These are phyloP conservation scores for Penicillium sp. DNA, from an alignment of 2,329 filamentous ascomycete genomes.

Conservation along the genomic window DNA sequence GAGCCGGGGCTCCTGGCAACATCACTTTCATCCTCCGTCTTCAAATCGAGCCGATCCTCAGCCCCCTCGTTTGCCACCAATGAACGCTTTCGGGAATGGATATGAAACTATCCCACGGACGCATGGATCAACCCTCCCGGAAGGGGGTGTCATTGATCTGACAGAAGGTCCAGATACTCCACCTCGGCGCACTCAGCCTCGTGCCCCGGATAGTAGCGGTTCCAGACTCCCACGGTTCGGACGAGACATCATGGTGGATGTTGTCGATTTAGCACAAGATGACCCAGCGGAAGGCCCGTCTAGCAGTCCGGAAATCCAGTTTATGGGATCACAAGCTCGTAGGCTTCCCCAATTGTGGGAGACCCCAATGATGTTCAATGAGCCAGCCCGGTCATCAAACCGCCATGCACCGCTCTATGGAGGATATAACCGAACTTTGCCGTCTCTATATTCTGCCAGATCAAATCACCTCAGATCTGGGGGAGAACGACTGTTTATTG, in stretches of 20 bases:
- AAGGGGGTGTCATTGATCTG: slow-evolving; percentile 43
- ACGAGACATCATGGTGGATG: slow-evolving; percentile 34
- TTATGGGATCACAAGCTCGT: slow-evolving; percentile 39
- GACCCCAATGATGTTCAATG: not conserved
- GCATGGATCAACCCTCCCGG: slow-evolving; percentile 30
- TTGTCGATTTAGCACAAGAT: slow-evolving; percentile 39
- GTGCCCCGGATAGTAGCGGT: slow-evolving; percentile 8
- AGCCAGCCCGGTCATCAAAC: not conserved
- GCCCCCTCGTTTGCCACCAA: slow-evolving; percentile 28
- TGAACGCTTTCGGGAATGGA: slow-evolving; percentile 48
- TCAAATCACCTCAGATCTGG: not conserved
- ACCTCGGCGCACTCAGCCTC: slow-evolving; percentile 15
- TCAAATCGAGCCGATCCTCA: slow-evolving; percentile 14
- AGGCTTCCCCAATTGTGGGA: too few relatives aligned
- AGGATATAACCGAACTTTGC: too few relatives aligned
- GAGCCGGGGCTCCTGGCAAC: slow-evolving; percentile 24
- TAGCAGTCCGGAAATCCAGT: slow-evolving; percentile 48
- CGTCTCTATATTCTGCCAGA: too few relatives aligned
- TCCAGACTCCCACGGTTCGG: slow-evolving; percentile 33
- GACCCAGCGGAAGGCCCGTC: slow-evolving; percentile 17
- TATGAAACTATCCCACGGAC: slow-evolving; percentile 50
- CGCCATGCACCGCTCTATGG: not conserved
- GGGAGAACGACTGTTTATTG: slow-evolving; percentile 1
- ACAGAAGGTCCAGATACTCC: slow-evolving; percentile 43
- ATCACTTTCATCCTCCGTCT: slow-evolving; percentile 23